Percentiles rank a stretch among this genome's conserved stretches.
Conservation (phyloP, 2,329 filamentous ascomycete genomes). For the Fusarium buxicola region DNA sequence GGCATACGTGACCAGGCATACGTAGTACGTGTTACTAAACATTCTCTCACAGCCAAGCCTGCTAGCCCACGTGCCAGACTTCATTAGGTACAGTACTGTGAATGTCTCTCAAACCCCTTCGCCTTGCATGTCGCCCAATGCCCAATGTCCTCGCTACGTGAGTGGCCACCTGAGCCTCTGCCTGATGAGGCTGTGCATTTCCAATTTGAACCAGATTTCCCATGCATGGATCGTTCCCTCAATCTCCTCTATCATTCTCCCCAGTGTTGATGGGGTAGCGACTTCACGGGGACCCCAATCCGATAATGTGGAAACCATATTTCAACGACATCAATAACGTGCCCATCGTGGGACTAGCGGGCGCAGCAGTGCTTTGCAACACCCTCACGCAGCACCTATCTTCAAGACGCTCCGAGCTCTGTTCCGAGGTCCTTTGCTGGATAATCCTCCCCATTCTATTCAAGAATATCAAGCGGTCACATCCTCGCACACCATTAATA, state of each 20-base stretch:
- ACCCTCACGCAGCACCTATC: constrained; percentile 36
- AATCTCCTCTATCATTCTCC: not conserved
- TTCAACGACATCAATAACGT: not conserved
- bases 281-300: not conserved
- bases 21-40: no score
- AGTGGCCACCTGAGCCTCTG: not conserved
- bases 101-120: no score
- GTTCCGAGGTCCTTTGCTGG: constrained; percentile 52
- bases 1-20: no score
- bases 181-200: not conserved
- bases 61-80: no score
- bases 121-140: no score
- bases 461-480: not conserved
- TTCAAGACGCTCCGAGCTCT: constrained; percentile 42
- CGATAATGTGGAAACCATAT: not conserved
- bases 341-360: constrained; percentile 7
- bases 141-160: no score
- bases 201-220: not conserved
- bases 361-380: constrained; percentile 45
- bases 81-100: no score
- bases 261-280: not conserved
- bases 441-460: constrained; percentile 43
- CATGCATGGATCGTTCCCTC: not conserved
- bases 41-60: no score
- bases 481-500: fast-evolving